phyloP scores from a whole-genome alignment of 2,329 filamentous ascomycete genomes.

The Fusarium coicis region DNA sequence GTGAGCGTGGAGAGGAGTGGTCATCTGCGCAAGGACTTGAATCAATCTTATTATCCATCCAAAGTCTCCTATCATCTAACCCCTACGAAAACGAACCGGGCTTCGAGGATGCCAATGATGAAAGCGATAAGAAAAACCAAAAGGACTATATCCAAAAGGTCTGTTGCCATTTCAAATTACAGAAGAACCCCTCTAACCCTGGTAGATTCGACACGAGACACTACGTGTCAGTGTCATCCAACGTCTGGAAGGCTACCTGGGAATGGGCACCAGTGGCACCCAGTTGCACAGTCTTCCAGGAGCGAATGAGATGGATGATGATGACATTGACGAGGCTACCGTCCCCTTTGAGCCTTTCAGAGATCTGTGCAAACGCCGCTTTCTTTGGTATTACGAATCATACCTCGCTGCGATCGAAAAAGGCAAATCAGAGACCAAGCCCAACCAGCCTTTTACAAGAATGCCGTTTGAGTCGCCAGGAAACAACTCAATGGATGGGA shows the following conservation, averaged over 20 bases:
- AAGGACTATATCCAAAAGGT: constrained; percentile 84
- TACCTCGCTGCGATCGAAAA: constrained; percentile 79
- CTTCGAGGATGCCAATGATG: constrained; percentile 79
- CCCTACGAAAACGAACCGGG: constrained; percentile 98
- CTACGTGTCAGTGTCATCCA: constrained; percentile 87
- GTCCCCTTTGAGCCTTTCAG: constrained; percentile 85
- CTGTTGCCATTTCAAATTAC: constrained; percentile 7
- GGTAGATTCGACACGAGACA: constrained; percentile 88
- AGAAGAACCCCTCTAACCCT: constrained; percentile 18
- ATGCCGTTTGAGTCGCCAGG: constrained; percentile 85
- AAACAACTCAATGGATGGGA: constrained; percentile 85
- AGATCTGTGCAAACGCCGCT: constrained; percentile 89
- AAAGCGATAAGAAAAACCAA: constrained; percentile 78
- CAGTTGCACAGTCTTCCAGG: constrained; percentile 40
- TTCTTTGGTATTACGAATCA: constrained; percentile 95
- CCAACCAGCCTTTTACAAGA: constrained; percentile 72
- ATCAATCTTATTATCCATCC: constrained; percentile 93
- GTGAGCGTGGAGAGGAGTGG: constrained; percentile 92
- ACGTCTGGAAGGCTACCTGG: constrained; percentile 82
- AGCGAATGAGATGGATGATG: constrained; percentile 56
- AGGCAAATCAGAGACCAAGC: constrained; percentile 71
- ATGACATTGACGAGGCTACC: constrained; percentile 64
- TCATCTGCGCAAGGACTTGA: constrained; percentile 95
- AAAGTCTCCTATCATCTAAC: constrained; percentile 93
- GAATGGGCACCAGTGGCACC: constrained; percentile 66